Conservation (phyloP, 192 early-diverging fungal genomes). For the Coemansia sp. region DNA sequence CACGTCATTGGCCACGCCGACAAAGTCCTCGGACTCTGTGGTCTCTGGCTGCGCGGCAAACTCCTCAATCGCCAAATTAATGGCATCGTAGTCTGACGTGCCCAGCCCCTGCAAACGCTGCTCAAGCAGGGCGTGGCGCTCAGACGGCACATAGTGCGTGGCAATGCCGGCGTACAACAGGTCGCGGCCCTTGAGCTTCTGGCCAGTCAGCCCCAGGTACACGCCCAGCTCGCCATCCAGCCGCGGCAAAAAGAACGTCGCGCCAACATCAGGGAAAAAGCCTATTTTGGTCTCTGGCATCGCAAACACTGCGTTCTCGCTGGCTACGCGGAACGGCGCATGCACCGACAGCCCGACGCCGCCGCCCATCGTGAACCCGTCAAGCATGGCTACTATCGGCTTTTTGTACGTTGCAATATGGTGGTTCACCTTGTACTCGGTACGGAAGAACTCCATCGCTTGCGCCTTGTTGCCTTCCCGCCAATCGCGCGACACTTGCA, state of each 20-base stretch:
- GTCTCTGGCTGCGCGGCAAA: conserved; percentile 69
- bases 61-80: conserved; percentile 89
- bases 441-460: conserved; percentile 80
- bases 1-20: conserved; percentile 53
- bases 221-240: conserved; percentile 93
- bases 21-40: conserved; percentile 73
- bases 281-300: conserved; percentile 99
- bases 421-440: conserved; percentile 93
- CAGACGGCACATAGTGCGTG: conserved; percentile 92
- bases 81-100: conserved; percentile 68
- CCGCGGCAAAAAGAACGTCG: conserved; percentile 89
- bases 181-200: conserved; percentile 75
- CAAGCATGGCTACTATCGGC: conserved; percentile 84
- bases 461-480: conserved; percentile 26
- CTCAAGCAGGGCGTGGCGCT: conserved; percentile 76
- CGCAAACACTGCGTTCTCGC: conserved; percentile 91
- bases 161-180: conserved; percentile 92
- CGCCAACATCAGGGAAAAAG: conserved; percentile 95
- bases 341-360: conserved; percentile 95
- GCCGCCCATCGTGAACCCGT: conserved; percentile 95
- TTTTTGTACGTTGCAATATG: conserved; percentile 83
- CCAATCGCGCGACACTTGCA: conserved; percentile 56
- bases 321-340: conserved; percentile 93
- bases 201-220: conserved; percentile 88
- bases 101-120: conserved; percentile 79